Evolutionary conservation across 2,329 filamentous ascomycete genomes (phyloP).

Genomic region (Chalaropsis thielavioides): DNA sequence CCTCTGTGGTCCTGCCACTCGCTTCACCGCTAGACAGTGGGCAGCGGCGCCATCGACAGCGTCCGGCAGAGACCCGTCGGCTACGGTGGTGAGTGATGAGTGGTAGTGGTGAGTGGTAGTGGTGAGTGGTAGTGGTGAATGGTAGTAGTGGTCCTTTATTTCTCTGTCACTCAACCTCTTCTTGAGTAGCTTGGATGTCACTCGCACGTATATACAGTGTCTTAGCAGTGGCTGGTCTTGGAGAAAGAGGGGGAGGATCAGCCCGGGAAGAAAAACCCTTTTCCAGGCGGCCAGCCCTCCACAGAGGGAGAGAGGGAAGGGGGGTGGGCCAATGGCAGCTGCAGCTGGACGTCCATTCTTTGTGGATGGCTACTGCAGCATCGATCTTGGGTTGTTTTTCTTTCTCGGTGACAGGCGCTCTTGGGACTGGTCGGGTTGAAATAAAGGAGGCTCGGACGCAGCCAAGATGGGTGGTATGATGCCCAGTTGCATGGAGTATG

Average conservation of each 20-base stretch:
- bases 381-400: neutral
- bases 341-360: constrained; percentile 6
- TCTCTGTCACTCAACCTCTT: too few species aligned
- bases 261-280: neutral
- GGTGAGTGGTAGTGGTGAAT: too few species aligned
- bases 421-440: constrained; percentile 12
- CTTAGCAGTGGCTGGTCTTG: neutral
- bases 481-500: constrained; percentile 1
- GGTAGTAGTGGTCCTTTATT: too few species aligned
- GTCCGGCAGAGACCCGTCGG: neutral
- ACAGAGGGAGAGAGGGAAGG: neutral
- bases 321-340: neutral
- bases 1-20: neutral
- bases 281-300: neutral
- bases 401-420: constrained; percentile 10
- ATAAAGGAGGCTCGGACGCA: constrained; percentile 7
- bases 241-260: neutral
- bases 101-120: too few species aligned
- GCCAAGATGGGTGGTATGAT: neutral
- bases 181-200: neutral
- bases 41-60: neutral
- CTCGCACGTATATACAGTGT: neutral
- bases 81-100: neutral
- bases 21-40: neutral
- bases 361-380: neutral